These are phyloP conservation scores for Fusarium sp. DNA, from an alignment of 2,329 filamentous ascomycete genomes.

Conservation along the genomic window DNA sequence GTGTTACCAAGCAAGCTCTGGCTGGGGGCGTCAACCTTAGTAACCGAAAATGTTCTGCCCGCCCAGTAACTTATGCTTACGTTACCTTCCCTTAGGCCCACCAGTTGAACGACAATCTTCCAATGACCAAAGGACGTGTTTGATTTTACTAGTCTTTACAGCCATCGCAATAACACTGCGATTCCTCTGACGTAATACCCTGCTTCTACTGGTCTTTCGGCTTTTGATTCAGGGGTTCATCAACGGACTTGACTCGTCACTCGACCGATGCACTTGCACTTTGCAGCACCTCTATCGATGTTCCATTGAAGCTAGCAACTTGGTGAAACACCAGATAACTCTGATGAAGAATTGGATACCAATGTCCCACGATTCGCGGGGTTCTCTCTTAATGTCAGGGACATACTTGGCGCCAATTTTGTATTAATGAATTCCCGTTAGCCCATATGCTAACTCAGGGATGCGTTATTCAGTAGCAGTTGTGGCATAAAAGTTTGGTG, in stretches of 20 bases:
- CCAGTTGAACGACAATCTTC: not conserved
- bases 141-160: not conserved
- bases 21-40: not conserved
- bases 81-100: not conserved
- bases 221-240: not conserved
- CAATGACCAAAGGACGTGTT: not conserved
- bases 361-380: rapidly evolving
- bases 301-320: not conserved
- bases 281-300: not conserved
- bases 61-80: not conserved
- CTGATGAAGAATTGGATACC: too few relatives aligned
- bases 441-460: not conserved
- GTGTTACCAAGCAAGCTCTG: not conserved
- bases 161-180: too few relatives aligned
- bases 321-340: too few relatives aligned
- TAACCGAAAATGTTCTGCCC: not conserved
- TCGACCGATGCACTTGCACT: not conserved
- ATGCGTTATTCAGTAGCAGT: not conserved
- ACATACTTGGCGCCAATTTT: not conserved
- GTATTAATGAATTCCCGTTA: rapidly evolving
- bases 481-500: not conserved
- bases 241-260: too few relatives aligned
- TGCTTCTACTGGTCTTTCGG: not conserved
- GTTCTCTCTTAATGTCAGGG: rapidly evolving
- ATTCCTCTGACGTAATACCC: not conserved